phyloP scores from a whole-genome alignment of 345 rosid genomes.

The Luvunga scandens region DNA sequence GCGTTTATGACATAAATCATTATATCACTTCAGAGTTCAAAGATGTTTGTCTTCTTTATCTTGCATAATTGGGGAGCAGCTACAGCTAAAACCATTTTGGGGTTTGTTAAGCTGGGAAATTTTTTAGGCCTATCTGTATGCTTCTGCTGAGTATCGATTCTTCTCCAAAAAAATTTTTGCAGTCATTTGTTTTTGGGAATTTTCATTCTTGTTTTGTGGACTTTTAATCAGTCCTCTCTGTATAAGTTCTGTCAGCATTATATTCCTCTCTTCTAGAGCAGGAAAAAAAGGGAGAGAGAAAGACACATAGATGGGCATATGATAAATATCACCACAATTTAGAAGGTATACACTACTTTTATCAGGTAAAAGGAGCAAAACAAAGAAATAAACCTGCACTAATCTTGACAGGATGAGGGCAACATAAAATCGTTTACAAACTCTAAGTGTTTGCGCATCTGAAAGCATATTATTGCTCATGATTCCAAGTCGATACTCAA shows the following conservation, averaged over 20 bases:
- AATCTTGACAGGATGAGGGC: constrained; percentile 92
- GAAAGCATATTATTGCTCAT: constrained; percentile 47
- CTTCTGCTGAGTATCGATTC: not conserved
- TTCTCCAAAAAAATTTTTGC: not conserved
- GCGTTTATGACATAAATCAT: not conserved
- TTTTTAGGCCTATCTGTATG: not conserved
- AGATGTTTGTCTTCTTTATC: not conserved
- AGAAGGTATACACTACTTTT: not conserved
- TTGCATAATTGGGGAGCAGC: not conserved
- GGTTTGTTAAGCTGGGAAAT: not conserved
- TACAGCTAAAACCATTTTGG: not conserved
- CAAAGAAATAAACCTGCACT: constrained; percentile 63
- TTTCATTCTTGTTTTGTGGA: not conserved
- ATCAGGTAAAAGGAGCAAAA: constrained; percentile 7
- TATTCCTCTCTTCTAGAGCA: not conserved
- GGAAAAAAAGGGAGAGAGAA: not conserved
- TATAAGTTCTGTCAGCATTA: not conserved
- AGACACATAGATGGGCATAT: not conserved
- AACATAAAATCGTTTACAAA: constrained; percentile 91
- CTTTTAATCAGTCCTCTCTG: not conserved
- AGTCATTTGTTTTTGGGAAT: not conserved
- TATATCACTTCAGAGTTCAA: not conserved
- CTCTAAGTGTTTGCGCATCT: constrained; percentile 77
- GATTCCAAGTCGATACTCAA: constrained; percentile 36
- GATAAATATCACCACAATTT: not conserved